These are phyloP conservation scores for Penicillium sp. DNA, from an alignment of 2,329 filamentous ascomycete species.

Conservation along the genomic window DNA sequence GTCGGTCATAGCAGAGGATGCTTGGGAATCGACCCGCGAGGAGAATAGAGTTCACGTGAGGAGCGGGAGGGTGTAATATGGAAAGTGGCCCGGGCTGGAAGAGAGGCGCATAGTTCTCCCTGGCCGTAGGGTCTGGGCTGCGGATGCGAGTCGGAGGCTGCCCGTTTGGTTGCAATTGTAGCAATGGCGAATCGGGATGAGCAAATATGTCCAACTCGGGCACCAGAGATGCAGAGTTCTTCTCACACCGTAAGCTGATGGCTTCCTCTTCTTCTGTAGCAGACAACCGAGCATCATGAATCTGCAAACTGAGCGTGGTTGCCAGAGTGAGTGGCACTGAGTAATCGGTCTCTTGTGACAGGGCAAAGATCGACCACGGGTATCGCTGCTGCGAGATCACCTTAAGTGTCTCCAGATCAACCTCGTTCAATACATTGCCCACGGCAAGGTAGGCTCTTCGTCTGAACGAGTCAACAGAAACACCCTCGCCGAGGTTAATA, in stretches of 20 bases:
- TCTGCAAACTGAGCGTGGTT: conserved; percentile 76
- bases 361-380: conserved; percentile 78
- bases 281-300: conserved; percentile 70
- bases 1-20: conserved; percentile 84
- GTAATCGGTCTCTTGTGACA: conserved; percentile 68
- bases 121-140: conserved; percentile 35
- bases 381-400: conserved; percentile 71
- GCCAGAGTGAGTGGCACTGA: conserved; percentile 78
- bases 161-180: conserved; percentile 36
- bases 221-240: conserved; percentile 25
- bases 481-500: conserved; percentile 70
- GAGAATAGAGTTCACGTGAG: conserved; percentile 75
- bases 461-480: conserved; percentile 71
- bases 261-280: conserved; percentile 37
- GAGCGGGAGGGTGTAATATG: conserved; percentile 72
- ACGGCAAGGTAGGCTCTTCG: conserved; percentile 78
- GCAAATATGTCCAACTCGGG: conserved; percentile 35
- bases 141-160: conserved; percentile 40
- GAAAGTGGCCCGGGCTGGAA: conserved; percentile 80
- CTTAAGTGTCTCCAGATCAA: conserved; percentile 74
- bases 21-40: conserved; percentile 86
- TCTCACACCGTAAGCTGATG: conserved; percentile 38
- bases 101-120: conserved; percentile 65
- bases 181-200: conserved; percentile 33
- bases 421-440: conserved; percentile 73